Conservation (phyloP, 108 stramenopile genomes). For the Parietichytrium sp. region DNA sequence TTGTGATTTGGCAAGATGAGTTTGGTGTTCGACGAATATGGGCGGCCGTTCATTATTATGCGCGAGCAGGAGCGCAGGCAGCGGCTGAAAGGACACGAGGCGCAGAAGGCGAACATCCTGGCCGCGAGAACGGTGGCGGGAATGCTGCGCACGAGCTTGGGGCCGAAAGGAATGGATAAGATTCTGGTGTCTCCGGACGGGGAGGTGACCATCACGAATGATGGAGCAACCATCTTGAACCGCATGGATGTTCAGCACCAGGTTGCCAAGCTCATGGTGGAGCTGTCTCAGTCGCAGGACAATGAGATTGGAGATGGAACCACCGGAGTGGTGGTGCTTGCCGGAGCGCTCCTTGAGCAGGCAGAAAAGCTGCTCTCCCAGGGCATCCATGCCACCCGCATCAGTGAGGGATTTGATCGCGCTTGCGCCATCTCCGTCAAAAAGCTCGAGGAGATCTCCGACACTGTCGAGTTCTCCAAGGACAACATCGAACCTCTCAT, state of each 20-base stretch:
- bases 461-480: slow-evolving; percentile 76
- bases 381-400: slow-evolving; percentile 94
- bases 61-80: slow-evolving; percentile 94
- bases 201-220: slow-evolving; percentile 98
- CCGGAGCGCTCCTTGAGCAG: slow-evolving; percentile 94
- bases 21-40: slow-evolving; percentile 90
- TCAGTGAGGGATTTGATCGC: slow-evolving; percentile 92
- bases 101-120: slow-evolving; percentile 90
- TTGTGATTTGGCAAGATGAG: slow-evolving; percentile 40
- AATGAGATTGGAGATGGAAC: slow-evolving; percentile 99
- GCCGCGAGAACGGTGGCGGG: slow-evolving; percentile 90
- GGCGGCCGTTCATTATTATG: slow-evolving; percentile 98
- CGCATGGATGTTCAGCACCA: slow-evolving; percentile 92
- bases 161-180: slow-evolving; percentile 99
- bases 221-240: slow-evolving; percentile 95
- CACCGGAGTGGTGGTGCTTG: slow-evolving; percentile 96
- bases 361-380: slow-evolving; percentile 84
- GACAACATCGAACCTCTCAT: slow-evolving; percentile 80
- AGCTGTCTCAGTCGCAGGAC: slow-evolving; percentile 89
- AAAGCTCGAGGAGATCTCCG: slow-evolving; percentile 78
- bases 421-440: slow-evolving; percentile 86
- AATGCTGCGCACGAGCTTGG: slow-evolving; percentile 90
- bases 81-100: slow-evolving; percentile 92
- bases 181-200: slow-evolving; percentile 95
- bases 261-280: slow-evolving; percentile 94